phyloP scores from a whole-genome alignment of 345 rosid genomes.

The Gossypium australe region DNA sequence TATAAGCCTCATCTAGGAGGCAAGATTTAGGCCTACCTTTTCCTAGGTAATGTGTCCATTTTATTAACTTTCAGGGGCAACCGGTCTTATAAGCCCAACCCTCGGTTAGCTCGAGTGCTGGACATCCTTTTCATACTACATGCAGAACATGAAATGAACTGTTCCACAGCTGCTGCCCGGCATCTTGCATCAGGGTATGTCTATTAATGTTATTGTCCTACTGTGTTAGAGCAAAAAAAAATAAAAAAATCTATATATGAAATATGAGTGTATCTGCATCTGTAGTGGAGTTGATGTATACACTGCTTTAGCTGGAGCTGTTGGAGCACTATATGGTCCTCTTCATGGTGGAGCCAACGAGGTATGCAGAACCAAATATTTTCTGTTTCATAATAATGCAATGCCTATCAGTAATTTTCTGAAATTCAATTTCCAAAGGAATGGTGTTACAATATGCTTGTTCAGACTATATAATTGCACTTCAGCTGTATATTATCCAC shows the following conservation, averaged over 20 bases:
- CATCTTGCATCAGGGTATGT: slow-evolving; percentile 94
- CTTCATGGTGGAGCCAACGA: slow-evolving; percentile 99
- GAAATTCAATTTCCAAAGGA: neutral
- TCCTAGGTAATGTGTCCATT: neutral
- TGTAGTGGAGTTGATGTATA: slow-evolving; percentile 91
- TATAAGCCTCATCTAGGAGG: neutral
- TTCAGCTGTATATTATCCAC: neutral
- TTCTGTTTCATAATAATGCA: neutral
- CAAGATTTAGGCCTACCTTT: slow-evolving; percentile 4
- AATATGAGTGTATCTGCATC: slow-evolving; percentile 19
- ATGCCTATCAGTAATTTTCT: neutral
- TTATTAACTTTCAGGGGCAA: slow-evolving; percentile 57
- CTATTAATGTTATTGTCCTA: slow-evolving; percentile 2
- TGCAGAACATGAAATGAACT: slow-evolving; percentile 98
- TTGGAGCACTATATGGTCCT: slow-evolving; percentile 94
- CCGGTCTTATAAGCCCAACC: slow-evolving; percentile 80
- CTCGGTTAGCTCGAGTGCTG: slow-evolving; percentile 81
- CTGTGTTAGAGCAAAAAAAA: neutral
- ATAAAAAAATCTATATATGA: neutral
- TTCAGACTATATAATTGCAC: slow-evolving; percentile 9
- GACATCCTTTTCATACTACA: slow-evolving; percentile 90
- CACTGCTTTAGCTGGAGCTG: slow-evolving; percentile 92
- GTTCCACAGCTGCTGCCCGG: slow-evolving; percentile 91
- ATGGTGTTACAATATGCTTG: neutral
- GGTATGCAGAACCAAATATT: slow-evolving; percentile 34